A percentile compares a stretch with the other conserved stretches of the same genome.
Evolutionary conservation across 345 rosid species (phyloP).

Genomic region (Dimocarpus longan): DNA sequence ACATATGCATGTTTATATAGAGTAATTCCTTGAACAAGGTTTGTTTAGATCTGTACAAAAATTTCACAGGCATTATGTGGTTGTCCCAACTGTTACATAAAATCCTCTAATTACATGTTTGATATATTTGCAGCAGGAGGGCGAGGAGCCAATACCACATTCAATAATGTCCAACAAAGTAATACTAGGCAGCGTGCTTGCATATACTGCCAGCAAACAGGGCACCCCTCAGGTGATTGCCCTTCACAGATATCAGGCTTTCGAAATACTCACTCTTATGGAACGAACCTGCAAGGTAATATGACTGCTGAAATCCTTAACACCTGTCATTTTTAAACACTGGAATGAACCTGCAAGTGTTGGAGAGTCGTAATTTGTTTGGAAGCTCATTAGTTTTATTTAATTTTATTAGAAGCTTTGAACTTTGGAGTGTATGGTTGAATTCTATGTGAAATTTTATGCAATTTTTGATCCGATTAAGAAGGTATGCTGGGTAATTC

Average conservation of each 20-base stretch:
- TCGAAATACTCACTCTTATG: constrained; percentile 45
- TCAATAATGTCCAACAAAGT: constrained; percentile 59
- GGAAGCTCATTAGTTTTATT: neutral
- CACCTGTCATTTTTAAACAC: neutral
- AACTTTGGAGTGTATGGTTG: neutral
- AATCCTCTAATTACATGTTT: constrained; percentile 15
- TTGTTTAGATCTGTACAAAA: neutral
- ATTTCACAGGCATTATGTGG: neutral
- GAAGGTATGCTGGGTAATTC: neutral
- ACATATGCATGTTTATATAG: constrained; percentile 10
- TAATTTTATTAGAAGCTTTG: neutral
- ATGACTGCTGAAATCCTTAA: constrained; percentile 21
- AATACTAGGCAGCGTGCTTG: constrained; percentile 56
- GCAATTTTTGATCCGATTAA: constrained; percentile 2
- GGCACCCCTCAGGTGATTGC: constrained; percentile 75
- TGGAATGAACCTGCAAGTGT: neutral
- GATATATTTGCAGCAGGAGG: constrained; percentile 52
- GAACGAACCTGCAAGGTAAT: constrained; percentile 54
- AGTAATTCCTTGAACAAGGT: neutral
- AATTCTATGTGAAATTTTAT: neutral
- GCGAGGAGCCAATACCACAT: constrained; percentile 48
- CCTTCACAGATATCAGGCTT: constrained; percentile 59
- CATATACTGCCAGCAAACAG: constrained; percentile 71
- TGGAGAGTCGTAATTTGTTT: neutral
- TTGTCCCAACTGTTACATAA: neutral